A percentile compares a stretch with the other conserved stretches of the same genome.
phyloP scores from a whole-genome alignment of 148 eudicot genomes.

The Dysphania ambrosioides region DNA sequence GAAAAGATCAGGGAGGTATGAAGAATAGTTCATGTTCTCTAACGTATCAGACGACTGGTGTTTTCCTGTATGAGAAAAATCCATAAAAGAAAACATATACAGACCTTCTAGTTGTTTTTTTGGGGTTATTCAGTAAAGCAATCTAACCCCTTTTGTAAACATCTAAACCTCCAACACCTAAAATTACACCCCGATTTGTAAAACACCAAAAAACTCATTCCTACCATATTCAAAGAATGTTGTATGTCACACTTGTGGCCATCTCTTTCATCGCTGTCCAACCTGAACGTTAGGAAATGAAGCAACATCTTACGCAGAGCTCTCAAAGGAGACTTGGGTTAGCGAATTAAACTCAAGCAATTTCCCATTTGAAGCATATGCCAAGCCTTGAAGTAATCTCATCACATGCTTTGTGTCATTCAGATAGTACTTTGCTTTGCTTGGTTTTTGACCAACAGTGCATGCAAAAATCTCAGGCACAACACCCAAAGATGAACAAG shows the following conservation, averaged over 20 bases:
- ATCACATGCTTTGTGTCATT: constrained; percentile 48
- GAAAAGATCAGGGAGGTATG: constrained; percentile 14
- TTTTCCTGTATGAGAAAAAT: too few relatives aligned
- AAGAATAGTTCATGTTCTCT: constrained; percentile 14
- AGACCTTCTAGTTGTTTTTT: constrained; percentile 5
- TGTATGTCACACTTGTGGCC: neutral
- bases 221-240: constrained; percentile 9
- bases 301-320: constrained; percentile 7
- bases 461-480: constrained; percentile 57
- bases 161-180: constrained; percentile 20
- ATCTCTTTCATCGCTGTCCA: neutral
- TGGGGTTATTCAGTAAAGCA: constrained; percentile 13
- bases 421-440: constrained; percentile 67
- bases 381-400: constrained; percentile 43
- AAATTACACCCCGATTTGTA: constrained; percentile 13
- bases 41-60: constrained; percentile 18
- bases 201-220: neutral
- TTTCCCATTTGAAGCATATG: constrained; percentile 35
- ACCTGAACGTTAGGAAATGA: neutral
- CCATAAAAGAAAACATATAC: constrained; percentile 24
- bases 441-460: constrained; percentile 70
- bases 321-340: constrained; percentile 40
- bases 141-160: constrained; percentile 23
- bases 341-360: constrained; percentile 17
- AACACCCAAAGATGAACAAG: constrained; percentile 21